A percentile compares a stretch with the other conserved stretches of the same genome.
Conservation (phyloP, 345 rosid genomes). For the Heritiera littoralis region DNA sequence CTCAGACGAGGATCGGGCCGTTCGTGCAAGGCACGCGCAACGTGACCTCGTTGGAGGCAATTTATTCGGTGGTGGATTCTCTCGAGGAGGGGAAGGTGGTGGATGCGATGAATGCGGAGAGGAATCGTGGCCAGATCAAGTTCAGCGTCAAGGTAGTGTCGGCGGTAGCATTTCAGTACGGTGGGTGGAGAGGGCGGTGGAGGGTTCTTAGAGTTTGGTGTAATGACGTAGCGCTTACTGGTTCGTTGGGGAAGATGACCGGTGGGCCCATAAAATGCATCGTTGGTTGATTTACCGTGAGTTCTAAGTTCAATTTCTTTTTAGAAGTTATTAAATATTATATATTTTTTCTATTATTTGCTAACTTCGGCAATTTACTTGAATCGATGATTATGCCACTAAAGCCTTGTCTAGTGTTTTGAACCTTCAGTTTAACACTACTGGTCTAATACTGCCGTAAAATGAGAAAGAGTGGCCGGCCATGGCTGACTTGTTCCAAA, state of each 20-base stretch:
- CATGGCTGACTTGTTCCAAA: neutral
- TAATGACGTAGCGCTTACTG: conserved; percentile 36
- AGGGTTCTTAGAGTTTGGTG: conserved; percentile 52
- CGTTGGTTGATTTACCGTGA: conserved; percentile 20
- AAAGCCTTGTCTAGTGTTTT: neutral
- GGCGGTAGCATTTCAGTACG: conserved; percentile 46
- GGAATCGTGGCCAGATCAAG: conserved; percentile 38
- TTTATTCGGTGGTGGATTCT: conserved; percentile 32
- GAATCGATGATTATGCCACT: neutral
- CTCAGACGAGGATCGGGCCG: conserved; percentile 55
- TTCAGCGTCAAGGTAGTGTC: conserved; percentile 51
- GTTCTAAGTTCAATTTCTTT: neutral
- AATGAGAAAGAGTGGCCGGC: neutral
- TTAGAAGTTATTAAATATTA: neutral
- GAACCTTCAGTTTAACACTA: neutral
- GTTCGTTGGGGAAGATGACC: conserved; percentile 58
- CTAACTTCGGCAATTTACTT: neutral
- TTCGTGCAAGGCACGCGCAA: conserved; percentile 55
- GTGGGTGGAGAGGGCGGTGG: conserved; percentile 52
- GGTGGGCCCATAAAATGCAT: conserved; percentile 33
- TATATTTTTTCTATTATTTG: neutral
- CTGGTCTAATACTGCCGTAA: neutral
- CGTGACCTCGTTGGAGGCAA: conserved; percentile 38
- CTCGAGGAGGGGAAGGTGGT: conserved; percentile 37
- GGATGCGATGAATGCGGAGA: conserved; percentile 44